Evolutionary conservation across 805 yeast genomes (phyloP).

Genomic region (Blastobotrys parvus): DNA sequence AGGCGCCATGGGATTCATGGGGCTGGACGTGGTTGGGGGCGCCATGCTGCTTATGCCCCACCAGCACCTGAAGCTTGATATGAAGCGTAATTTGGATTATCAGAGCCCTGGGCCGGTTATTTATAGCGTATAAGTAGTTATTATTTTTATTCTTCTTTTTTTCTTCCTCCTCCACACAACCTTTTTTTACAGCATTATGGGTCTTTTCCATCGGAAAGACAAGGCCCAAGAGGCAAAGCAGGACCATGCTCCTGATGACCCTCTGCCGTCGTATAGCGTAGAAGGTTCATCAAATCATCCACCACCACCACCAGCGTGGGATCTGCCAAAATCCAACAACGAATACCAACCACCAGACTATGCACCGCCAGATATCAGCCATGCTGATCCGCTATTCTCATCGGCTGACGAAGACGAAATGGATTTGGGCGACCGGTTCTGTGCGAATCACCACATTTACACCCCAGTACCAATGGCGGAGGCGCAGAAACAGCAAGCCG

Average conservation of each 20-base stretch:
- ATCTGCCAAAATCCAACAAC: constrained; percentile 2
- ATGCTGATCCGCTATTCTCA: constrained; percentile 7
- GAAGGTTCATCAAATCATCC: background rate
- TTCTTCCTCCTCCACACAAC: no score
- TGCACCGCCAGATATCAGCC: constrained; percentile 6
- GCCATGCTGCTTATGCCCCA: no score
- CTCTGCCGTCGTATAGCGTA: background rate
- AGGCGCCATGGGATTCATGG: no score
- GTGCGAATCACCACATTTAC: constrained; percentile 4
- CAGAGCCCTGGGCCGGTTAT: no score
- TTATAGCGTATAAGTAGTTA: no score
- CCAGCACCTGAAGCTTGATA: no score
- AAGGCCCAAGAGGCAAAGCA: background rate
- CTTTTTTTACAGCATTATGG: background rate
- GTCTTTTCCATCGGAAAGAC: background rate
- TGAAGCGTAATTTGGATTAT: no score
- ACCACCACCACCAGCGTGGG: constrained; percentile 9
- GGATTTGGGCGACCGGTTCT: constrained; percentile 10
- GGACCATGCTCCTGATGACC: background rate
- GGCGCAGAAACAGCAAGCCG: background rate
- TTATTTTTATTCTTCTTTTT: no score
- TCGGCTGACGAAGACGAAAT: constrained; percentile 9
- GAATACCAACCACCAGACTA: constrained; percentile 8
- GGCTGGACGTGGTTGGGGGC: no score
- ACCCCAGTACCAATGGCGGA: background rate